Conservation (phyloP, 257 asterid species). For the Ehretia macrophylla region DNA sequence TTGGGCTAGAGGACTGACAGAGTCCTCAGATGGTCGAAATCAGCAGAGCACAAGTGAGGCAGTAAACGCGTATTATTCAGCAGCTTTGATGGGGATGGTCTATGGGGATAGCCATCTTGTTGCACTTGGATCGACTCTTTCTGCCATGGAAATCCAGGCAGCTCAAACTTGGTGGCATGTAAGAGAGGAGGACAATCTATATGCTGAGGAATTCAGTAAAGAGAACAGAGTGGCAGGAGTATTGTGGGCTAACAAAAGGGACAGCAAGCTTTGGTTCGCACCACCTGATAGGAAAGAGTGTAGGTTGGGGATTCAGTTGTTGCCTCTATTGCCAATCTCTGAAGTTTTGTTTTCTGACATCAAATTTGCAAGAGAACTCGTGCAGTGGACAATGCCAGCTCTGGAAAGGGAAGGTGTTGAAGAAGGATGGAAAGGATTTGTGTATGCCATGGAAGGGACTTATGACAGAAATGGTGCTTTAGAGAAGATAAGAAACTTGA, state of each 20-base stretch:
- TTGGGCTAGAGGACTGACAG: constrained; percentile 95
- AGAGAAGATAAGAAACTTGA: constrained; percentile 40
- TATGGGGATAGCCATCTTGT: constrained; percentile 84
- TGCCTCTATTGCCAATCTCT: constrained; percentile 75
- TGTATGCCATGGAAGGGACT: constrained; percentile 70
- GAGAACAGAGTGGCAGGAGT: constrained; percentile 87
- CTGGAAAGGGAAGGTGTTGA: constrained; percentile 70
- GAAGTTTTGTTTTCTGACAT: constrained; percentile 68
- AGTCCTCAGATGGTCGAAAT: constrained; percentile 84
- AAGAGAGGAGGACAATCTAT: constrained; percentile 43
- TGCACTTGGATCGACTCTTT: constrained; percentile 60
- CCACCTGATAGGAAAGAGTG: constrained; percentile 80
- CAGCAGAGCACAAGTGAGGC: constrained; percentile 98
- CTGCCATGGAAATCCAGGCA: constrained; percentile 75
- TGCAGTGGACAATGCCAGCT: constrained; percentile 73
- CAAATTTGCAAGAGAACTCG: constrained; percentile 53
- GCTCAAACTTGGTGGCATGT: constrained; percentile 97
- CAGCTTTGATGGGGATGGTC: constrained; percentile 90
- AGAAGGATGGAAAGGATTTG: constrained; percentile 94
- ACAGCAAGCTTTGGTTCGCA: constrained; percentile 87
- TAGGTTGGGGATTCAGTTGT: constrained; percentile 71
- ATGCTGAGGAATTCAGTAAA: constrained; percentile 50
- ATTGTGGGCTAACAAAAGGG: constrained; percentile 84
- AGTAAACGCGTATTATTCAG: constrained; percentile 80
- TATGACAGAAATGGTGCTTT: constrained; percentile 54